These are phyloP conservation scores for Suhomyces coccinellae DNA, from an alignment of 1,139 yeast species.

Conservation along the genomic window DNA sequence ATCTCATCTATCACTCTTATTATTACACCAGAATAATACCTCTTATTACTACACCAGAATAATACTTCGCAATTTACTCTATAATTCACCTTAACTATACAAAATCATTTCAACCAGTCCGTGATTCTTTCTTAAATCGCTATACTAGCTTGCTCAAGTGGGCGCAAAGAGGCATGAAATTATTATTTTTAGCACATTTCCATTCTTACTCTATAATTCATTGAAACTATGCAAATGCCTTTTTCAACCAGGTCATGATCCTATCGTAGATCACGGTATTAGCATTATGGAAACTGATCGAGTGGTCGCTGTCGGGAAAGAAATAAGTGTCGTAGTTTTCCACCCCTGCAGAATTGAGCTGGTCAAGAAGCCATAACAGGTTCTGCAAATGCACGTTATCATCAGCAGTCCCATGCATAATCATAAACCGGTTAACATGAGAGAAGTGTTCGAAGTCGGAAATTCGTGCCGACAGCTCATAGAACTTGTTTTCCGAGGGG, in stretches of 20 bases:
- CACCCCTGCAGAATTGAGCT: slow-evolving; percentile 57
- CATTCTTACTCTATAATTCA: no score
- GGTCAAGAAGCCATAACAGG: slow-evolving; percentile 72
- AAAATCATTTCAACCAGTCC: no score
- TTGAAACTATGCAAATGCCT: slow-evolving; percentile 50
- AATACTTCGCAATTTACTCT: no score
- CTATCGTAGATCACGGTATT: slow-evolving; percentile 73
- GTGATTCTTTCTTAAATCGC: no score
- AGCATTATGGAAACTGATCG: slow-evolving; percentile 78
- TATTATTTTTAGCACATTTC: no score
- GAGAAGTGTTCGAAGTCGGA: slow-evolving; percentile 51
- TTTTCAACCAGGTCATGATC: slow-evolving; percentile 63
- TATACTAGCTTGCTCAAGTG: no score
- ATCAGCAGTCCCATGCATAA: slow-evolving; percentile 96
- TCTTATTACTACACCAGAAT: no score
- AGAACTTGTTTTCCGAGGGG: slow-evolving; percentile 56
- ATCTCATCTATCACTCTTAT: no score
- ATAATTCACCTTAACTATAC: no score
- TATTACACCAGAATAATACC: no score
- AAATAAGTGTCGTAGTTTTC: slow-evolving; percentile 88
- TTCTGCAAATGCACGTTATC: slow-evolving; percentile 96
- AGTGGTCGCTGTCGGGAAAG: slow-evolving; percentile 93
- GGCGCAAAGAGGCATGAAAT: no score
- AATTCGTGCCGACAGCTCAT: slow-evolving; percentile 47
- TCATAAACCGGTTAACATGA: slow-evolving; percentile 57